Percentiles rank a stretch among this genome's conserved stretches.
phyloP scores from a whole-genome alignment of 495 filamentous ascomycete genomes.

The Podospora anserina region DNA sequence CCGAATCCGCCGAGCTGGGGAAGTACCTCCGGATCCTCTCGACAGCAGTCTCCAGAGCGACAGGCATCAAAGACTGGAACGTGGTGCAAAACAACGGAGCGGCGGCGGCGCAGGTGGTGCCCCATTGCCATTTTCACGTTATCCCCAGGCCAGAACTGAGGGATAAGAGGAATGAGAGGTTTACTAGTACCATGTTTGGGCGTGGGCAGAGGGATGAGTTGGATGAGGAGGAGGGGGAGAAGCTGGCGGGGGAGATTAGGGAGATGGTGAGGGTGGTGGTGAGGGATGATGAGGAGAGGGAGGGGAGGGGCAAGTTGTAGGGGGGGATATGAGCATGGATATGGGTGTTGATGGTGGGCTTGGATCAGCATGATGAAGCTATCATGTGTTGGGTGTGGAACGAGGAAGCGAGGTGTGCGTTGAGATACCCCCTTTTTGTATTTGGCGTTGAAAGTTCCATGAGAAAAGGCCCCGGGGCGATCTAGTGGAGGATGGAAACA shows the following conservation, averaged over 20 bases:
- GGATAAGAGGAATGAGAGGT: constrained; percentile 48
- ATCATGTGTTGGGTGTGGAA: too few species aligned
- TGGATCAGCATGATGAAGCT: too few species aligned
- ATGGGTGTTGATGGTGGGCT: background rate
- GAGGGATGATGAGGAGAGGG: constrained; percentile 49
- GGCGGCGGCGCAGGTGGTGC: constrained; percentile 83
- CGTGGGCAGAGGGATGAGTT: constrained; percentile 75
- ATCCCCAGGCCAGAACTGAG: constrained; percentile 66
- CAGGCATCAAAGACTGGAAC: constrained; percentile 76
- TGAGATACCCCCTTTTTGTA: background rate
- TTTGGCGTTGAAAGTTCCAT: constrained; percentile 9
- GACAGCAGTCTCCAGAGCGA: constrained; percentile 60
- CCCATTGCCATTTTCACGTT: constrained; percentile 89
- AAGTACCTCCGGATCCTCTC: constrained; percentile 73
- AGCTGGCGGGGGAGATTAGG: constrained; percentile 61
- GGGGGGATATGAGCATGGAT: background rate
- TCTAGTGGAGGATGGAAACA: too few species aligned
- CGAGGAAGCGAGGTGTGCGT: background rate
- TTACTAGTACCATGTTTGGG: constrained; percentile 74
- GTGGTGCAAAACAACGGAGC: constrained; percentile 92
- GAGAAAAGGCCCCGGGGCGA: too few species aligned
- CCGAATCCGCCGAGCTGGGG: constrained; percentile 59
- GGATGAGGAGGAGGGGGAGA: constrained; percentile 77
- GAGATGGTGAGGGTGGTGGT: constrained; percentile 53
- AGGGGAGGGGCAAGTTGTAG: constrained; percentile 47